These are phyloP conservation scores for Trichoderma parareesei DNA, from an alignment of 495 filamentous ascomycete genomes.

Conservation along the genomic window DNA sequence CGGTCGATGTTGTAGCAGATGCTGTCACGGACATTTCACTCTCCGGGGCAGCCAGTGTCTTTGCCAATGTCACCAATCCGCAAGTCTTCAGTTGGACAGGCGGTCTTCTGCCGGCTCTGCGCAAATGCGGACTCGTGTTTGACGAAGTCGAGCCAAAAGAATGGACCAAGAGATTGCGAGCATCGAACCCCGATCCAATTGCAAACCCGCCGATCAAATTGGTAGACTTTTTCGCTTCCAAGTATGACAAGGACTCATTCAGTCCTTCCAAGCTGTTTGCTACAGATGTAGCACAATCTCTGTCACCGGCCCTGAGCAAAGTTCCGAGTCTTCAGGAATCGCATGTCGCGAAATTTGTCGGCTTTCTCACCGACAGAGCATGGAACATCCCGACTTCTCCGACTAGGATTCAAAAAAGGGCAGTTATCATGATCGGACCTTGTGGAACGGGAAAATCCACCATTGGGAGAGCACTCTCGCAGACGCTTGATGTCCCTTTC, in stretches of 20 bases:
- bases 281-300: not conserved
- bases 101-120: conserved; percentile 40
- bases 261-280: not conserved
- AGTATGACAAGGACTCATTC: conserved; percentile 33
- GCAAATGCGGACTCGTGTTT: conserved; percentile 34
- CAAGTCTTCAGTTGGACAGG: conserved; percentile 42
- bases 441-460: not conserved
- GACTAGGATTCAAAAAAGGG: not conserved
- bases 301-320: not conserved
- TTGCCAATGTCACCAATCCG: conserved; percentile 49
- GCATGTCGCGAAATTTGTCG: not conserved
- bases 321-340: not conserved
- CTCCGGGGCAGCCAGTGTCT: conserved; percentile 19
- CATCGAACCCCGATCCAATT: conserved; percentile 34
- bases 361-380: not conserved
- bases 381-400: not conserved
- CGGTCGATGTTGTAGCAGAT: conserved; percentile 42
- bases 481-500: not conserved
- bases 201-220: conserved; percentile 55
- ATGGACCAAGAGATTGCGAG: conserved; percentile 42
- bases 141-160: conserved; percentile 34
- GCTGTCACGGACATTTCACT: conserved; percentile 31
- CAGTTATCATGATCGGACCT: not conserved
- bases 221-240: conserved; percentile 43
- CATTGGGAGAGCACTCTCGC: not conserved